These are phyloP conservation scores for Pseudogymnoascus pannorum DNA, from an alignment of 2,329 filamentous ascomycete species.

Conservation along the genomic window DNA sequence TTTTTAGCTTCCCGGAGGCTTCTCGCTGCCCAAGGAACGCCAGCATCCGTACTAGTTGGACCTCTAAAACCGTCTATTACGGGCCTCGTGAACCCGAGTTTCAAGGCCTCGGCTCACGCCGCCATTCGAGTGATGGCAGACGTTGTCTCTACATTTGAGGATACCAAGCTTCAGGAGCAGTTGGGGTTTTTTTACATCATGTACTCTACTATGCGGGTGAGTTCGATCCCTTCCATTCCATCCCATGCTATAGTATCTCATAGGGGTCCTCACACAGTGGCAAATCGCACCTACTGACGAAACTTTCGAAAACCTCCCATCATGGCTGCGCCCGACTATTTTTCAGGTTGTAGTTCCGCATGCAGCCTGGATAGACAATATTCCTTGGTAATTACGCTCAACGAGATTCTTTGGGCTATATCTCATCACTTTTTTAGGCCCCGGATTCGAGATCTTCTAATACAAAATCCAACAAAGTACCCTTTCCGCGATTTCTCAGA, in stretches of 20 bases:
- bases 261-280: neutral
- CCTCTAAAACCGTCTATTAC: slow-evolving; percentile 7
- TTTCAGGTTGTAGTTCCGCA: slow-evolving; percentile 9
- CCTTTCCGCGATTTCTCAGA: slow-evolving; percentile 10
- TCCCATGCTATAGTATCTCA: neutral
- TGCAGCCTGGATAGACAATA: slow-evolving; percentile 12
- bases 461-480: slow-evolving; percentile 11
- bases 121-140: slow-evolving; percentile 10
- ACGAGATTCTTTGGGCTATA: neutral
- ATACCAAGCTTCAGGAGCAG: slow-evolving; percentile 9
- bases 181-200: slow-evolving; percentile 10
- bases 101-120: neutral
- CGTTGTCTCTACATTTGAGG: slow-evolving; percentile 9
- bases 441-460: slow-evolving; percentile 10
- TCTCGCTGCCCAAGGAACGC: slow-evolving; percentile 1
- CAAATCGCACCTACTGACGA: slow-evolving; percentile 3
- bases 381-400: slow-evolving; percentile 9
- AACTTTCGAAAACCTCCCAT: slow-evolving; percentile 5
- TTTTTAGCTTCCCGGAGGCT: slow-evolving; percentile 2
- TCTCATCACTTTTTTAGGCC: neutral
- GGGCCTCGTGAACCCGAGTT: neutral
- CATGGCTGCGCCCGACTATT: slow-evolving; percentile 9
- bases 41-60: neutral
- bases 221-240: neutral
- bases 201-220: neutral